Conservation (phyloP, 257 asterid species). For the Capsicum baccatum region DNA sequence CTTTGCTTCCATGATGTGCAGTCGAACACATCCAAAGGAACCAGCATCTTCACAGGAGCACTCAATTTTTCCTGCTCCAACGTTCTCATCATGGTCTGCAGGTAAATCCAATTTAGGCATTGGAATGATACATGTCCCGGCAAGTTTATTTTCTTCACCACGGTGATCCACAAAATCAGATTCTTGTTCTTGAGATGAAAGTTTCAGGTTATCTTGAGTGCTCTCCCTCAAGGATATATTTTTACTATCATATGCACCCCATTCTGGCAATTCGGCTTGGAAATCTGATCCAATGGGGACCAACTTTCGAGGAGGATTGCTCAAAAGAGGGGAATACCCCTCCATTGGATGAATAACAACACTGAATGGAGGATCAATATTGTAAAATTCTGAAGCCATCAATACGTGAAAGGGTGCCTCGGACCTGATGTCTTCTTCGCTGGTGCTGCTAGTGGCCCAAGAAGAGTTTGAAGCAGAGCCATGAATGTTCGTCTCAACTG, state of each 20-base stretch:
- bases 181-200: constrained; percentile 27
- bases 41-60: constrained; percentile 49
- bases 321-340: constrained; percentile 42
- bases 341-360: constrained; percentile 35
- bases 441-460: constrained; percentile 41
- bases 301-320: constrained; percentile 45
- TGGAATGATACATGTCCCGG: constrained; percentile 45
- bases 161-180: constrained; percentile 9
- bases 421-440: constrained; percentile 42
- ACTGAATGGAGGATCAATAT: constrained; percentile 37
- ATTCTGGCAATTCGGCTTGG: constrained; percentile 54
- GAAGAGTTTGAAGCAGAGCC: constrained; percentile 42
- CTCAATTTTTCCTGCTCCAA: constrained; percentile 41
- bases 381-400: constrained; percentile 38
- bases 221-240: constrained; percentile 15
- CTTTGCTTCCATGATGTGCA: constrained; percentile 45
- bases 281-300: constrained; percentile 45
- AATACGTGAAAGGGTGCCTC: constrained; percentile 38
- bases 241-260: constrained; percentile 25
- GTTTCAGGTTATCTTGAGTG: constrained; percentile 8
- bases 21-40: constrained; percentile 41
- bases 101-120: constrained; percentile 32
- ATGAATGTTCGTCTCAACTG: constrained; percentile 29
- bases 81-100: constrained; percentile 27
- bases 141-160: constrained; percentile 31